phyloP scores from a whole-genome alignment of 2,329 filamentous ascomycete genomes.

The Endothia cerciana region DNA sequence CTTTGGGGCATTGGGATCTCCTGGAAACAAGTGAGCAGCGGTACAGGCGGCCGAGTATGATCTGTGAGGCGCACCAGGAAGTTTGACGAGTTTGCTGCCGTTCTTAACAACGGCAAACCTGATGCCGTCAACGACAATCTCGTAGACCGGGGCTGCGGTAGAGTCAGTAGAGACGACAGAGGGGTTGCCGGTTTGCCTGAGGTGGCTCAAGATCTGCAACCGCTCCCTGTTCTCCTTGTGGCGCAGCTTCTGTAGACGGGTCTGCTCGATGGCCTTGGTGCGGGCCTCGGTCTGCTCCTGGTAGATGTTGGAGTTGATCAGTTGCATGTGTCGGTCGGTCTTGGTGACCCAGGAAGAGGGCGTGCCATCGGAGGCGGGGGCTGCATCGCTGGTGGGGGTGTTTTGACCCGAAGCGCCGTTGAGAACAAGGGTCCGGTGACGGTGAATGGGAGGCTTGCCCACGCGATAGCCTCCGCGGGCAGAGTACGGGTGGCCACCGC shows the following conservation, averaged over 20 bases:
- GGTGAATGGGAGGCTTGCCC: slow-evolving; percentile 44
- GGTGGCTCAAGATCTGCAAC: slow-evolving; percentile 55
- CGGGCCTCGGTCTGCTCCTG: slow-evolving; percentile 73
- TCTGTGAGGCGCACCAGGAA: slow-evolving; percentile 58
- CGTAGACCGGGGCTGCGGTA: slow-evolving; percentile 50
- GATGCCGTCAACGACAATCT: slow-evolving; percentile 72
- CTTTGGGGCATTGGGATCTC: slow-evolving; percentile 62
- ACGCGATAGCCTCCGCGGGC: slow-evolving; percentile 40
- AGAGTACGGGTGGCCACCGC: slow-evolving; percentile 36
- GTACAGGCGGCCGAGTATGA: background rate
- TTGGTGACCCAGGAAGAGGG: slow-evolving; percentile 67
- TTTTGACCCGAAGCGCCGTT: slow-evolving; percentile 47
- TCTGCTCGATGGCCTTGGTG: slow-evolving; percentile 73
- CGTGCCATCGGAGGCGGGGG: slow-evolving; percentile 37
- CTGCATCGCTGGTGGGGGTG: slow-evolving; percentile 35
- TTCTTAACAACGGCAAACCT: slow-evolving; percentile 74
- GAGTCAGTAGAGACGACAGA: slow-evolving; percentile 36
- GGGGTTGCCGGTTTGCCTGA: slow-evolving; percentile 42
- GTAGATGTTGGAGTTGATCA: slow-evolving; percentile 81
- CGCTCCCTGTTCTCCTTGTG: slow-evolving; percentile 62
- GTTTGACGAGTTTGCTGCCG: slow-evolving; percentile 80
- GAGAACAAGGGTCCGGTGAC: slow-evolving; percentile 65
- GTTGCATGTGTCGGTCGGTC: slow-evolving; percentile 76
- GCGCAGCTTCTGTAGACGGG: slow-evolving; percentile 59
- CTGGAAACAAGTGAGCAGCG: slow-evolving; percentile 45